Evolutionary conservation across 164 flowering plant genomes (phyloP), one percentile per base, ranked within the genome.

Genomic region (Akebia trifoliata): DNA sequence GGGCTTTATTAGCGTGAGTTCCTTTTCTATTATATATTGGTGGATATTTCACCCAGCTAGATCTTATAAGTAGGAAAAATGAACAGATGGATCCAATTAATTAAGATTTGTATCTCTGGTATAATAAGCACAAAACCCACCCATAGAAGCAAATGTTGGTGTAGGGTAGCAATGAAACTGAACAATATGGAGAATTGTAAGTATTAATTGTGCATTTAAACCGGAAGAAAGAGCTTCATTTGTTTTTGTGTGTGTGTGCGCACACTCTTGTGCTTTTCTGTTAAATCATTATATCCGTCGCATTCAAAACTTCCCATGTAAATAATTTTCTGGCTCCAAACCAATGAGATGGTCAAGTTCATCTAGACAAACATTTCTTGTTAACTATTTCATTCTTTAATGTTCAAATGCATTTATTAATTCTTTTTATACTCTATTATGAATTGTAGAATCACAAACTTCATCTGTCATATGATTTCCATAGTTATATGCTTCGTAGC

Each of bases 401-500:
- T 6, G 20, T 20, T 14, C 21, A 14, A 57, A 44, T 57, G 29
- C 32, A 22, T 47, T 45, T 38, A 10, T 26, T 3, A 21, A 24
- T 37, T 56, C 56, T 18, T 35, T 31, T 56, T 28, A 22, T 26
- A 18, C 18, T 31, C 48, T 34, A 21, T 22, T 54, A 46, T 37
- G 24, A 51, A 11, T 61, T 77, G 72, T 68, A 91, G 98, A 80
- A 78, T 58, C 98, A 88, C 73, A 65, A 76, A 61, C 90, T 91
- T 56, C 96, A 82, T 52, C 59, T 84, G 55, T 64, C 88, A 28
- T 91, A 91, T 70, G 83, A 91, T 69, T 91, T 91, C 60, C 98
- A 79, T 54, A 81, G 70, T 14, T 91, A 91, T 64, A 86, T 91
- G 95, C 78, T 84, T 44, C 83, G 96, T 46, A 85, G 93, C 78